Base-by-base conservation (phyloP, 345 rosid species). In the Populus alba region DNA sequence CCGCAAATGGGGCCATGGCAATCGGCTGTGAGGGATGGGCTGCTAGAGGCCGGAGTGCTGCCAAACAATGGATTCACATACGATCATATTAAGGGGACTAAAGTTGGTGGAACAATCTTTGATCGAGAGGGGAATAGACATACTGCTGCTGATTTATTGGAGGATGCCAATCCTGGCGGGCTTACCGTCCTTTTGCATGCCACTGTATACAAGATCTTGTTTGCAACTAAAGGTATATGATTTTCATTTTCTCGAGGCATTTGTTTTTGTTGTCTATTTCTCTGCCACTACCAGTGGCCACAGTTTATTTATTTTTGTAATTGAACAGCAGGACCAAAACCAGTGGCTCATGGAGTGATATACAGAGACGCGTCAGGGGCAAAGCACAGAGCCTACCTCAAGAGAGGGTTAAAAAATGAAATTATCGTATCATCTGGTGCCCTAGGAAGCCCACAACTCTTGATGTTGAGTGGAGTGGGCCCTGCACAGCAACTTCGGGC, bases 391-490 rank as follows among this genome's bases (percentile, higher is more conserved):
- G 85, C 77, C 6, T 74, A 67, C 25, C 57, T 78, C 6, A 71
- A 22, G 4, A 70, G 43, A 39, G 84, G 84, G 16, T 45, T 75
- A 22, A 72, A 67, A 43, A 76, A 79, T 8, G 85, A 79, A 67
- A 73, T 79, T 4, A 76, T 83, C 25, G 23, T 83, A 69, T 79
- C 80, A 72, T 82, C 80, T 0, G 86, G 83, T 0, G 67, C 85
- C 3, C 23, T 83, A 7, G 82, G 83, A 41, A 83, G 86, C 75
- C 86, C 81, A 51, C 86, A 83, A 25, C 73, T 83, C 4, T 29
- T 75, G 62, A 79, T 83, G 68, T 66, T 83, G 16, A 83, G 86
- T 62, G 86, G 83, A 45, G 67, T 83, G 22, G 86, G 83, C 53
- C 83, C 86, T 12, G 4, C 23, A 15, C 49, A 41, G 33, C 82